phyloP scores from a whole-genome alignment of 73 alveolate species.

The Breviolum minutum region DNA sequence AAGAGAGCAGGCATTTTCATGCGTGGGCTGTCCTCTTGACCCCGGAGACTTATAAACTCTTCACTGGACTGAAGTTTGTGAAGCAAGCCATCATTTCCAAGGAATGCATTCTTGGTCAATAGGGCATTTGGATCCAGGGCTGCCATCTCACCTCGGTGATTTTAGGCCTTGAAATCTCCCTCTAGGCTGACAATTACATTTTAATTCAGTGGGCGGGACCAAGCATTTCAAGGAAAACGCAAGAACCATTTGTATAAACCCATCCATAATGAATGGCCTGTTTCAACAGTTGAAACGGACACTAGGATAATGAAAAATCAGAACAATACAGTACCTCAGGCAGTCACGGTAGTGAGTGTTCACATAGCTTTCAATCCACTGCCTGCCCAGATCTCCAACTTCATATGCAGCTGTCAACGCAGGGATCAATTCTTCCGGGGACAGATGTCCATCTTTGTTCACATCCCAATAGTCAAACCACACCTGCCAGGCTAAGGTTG shows the following conservation, averaged over 20 bases:
- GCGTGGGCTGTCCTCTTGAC: slow-evolving; percentile 88
- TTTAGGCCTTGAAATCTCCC: no score
- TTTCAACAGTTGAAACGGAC: no score
- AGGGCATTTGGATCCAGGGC: slow-evolving; percentile 82
- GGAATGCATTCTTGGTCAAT: slow-evolving; percentile 61
- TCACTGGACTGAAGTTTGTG: slow-evolving; percentile 93
- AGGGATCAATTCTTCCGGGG: slow-evolving; percentile 63
- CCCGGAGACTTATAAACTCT: slow-evolving; percentile 79
- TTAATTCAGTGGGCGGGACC: no score
- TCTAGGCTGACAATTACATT: no score
- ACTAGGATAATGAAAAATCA: no score
- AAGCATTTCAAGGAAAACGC: no score
- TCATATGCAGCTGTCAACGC: slow-evolving; percentile 73
- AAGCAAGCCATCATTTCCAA: slow-evolving; percentile 60
- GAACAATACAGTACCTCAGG: no score
- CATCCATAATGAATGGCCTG: no score
- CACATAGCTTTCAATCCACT: slow-evolving; percentile 94
- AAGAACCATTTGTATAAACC: no score
- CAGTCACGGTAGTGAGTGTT: slow-evolving; percentile 78
- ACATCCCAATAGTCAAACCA: slow-evolving; percentile 84
- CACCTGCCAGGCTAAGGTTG: slow-evolving; percentile 3
- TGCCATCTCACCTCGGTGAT: slow-evolving; percentile 59
- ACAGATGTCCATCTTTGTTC: slow-evolving; percentile 88
- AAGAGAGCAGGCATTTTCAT: slow-evolving; percentile 60
- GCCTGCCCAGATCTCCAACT: slow-evolving; percentile 83